Conservation (phyloP, 2,329 filamentous ascomycete species). For the Alternaria metachromatica region DNA sequence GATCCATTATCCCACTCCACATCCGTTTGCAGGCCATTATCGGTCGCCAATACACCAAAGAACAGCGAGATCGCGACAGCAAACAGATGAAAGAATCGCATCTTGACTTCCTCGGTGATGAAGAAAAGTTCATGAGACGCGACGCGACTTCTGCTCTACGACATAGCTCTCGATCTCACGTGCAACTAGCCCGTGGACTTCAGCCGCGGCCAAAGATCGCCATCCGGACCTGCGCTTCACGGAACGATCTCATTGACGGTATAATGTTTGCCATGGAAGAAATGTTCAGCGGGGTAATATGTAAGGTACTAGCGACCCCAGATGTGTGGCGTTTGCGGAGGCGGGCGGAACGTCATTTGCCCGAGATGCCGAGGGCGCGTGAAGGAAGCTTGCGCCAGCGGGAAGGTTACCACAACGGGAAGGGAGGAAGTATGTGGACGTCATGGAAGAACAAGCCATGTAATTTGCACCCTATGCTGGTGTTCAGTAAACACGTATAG, state of each 20-base stretch:
- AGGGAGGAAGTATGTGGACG: not conserved
- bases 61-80: slow-evolving; percentile 12
- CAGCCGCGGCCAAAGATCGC: not conserved
- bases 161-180: not conserved
- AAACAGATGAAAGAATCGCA: slow-evolving; percentile 18
- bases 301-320: slow-evolving; percentile 12
- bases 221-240: not conserved
- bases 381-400: not conserved
- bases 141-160: not conserved
- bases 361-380: slow-evolving; percentile 8
- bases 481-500: not conserved
- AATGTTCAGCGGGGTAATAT: slow-evolving; percentile 7
- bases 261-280: slow-evolving; percentile 8
- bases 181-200: not conserved
- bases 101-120: not conserved
- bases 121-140: not conserved
- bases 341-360: not conserved
- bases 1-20: slow-evolving; percentile 63
- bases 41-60: slow-evolving; percentile 24
- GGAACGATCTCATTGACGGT: slow-evolving; percentile 15
- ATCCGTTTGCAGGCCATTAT: slow-evolving; percentile 40
- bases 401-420: not conserved
- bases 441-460: not conserved
- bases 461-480: not conserved
- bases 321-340: slow-evolving; percentile 1